Evolutionary conservation across 148 eudicot species (phyloP).

Genomic region (Diospyros lotus): DNA sequence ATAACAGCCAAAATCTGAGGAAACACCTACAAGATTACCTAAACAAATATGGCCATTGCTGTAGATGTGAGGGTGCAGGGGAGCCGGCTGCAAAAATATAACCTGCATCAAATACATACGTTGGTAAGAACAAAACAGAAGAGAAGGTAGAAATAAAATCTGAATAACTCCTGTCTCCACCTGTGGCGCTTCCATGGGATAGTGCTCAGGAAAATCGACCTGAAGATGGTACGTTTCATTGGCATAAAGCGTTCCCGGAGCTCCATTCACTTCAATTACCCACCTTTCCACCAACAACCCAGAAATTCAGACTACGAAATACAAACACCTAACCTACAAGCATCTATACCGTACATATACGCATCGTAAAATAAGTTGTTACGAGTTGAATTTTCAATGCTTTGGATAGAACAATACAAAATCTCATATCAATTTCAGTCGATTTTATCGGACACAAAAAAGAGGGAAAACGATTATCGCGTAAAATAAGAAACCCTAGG

Average conservation of each 20-base stretch:
- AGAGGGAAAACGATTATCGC: neutral
- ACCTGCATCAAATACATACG: conserved; percentile 28
- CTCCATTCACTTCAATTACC: conserved; percentile 58
- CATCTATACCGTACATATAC: neutral
- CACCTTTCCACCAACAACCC: conserved; percentile 29
- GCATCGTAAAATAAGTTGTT: neutral
- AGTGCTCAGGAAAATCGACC: conserved; percentile 64
- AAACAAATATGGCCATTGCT: conserved; percentile 63
- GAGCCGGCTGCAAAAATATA: conserved; percentile 46
- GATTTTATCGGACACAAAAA: neutral
- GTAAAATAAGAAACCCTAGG: neutral
- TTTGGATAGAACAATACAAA: neutral
- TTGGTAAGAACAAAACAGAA: neutral
- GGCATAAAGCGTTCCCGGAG: conserved; percentile 52
- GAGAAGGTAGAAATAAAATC: neutral
- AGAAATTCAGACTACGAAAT: neutral
- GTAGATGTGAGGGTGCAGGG: conserved; percentile 52
- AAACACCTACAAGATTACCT: conserved; percentile 27
- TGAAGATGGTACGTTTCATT: conserved; percentile 53
- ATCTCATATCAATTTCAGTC: neutral
- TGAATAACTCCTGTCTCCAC: conserved; percentile 15
- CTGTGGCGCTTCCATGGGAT: conserved; percentile 75
- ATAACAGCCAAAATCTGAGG: no score
- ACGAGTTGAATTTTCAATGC: neutral
- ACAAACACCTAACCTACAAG: neutral